A percentile compares a stretch with the other conserved stretches of the same genome.
phyloP scores from a whole-genome alignment of 192 early-diverging fungal genomes.

The Dimargaris cristalligena region DNA sequence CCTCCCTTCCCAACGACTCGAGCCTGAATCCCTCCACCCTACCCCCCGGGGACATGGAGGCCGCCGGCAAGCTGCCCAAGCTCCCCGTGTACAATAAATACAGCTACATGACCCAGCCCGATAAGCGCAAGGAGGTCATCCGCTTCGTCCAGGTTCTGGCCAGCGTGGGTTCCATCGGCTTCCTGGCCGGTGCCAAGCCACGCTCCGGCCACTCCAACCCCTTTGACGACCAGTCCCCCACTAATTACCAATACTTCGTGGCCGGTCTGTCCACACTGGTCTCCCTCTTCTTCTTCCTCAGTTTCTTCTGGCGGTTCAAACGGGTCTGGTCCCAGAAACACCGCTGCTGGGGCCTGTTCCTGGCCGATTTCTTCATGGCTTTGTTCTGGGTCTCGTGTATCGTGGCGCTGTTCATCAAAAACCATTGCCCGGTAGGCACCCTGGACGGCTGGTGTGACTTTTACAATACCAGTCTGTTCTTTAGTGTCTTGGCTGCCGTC shows the following conservation, averaged over 20 bases:
- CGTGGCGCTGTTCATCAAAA: constrained; percentile 6
- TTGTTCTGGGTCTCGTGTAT: constrained; percentile 8
- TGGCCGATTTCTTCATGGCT: not conserved
- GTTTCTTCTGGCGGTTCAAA: constrained; percentile 11
- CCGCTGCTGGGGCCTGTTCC: not conserved
- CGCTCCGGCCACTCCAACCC: not conserved
- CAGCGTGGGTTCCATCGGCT: constrained; percentile 5
- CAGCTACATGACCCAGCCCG: constrained; percentile 2
- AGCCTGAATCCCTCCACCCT: not conserved
- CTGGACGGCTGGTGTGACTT: constrained; percentile 9
- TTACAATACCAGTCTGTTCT: constrained; percentile 6
- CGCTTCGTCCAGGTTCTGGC: constrained; percentile 3
- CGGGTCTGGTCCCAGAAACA: not conserved
- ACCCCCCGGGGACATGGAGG: not conserved
- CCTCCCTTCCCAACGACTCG: not conserved
- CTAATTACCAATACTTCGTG: constrained; percentile 10
- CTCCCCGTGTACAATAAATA: constrained; percentile 3
- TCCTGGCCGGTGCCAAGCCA: not conserved
- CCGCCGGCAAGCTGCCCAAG: not conserved
- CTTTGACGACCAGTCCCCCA: not conserved
- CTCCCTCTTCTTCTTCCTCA: constrained; percentile 7
- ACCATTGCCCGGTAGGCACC: constrained; percentile 1
- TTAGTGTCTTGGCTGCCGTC: not conserved
- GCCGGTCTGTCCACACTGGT: not conserved
- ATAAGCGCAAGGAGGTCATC: constrained; percentile 4